These are phyloP conservation scores for Malassezia furfur DNA, from an alignment of 1,284 basidiomycete genomes.

Conservation along the genomic window DNA sequence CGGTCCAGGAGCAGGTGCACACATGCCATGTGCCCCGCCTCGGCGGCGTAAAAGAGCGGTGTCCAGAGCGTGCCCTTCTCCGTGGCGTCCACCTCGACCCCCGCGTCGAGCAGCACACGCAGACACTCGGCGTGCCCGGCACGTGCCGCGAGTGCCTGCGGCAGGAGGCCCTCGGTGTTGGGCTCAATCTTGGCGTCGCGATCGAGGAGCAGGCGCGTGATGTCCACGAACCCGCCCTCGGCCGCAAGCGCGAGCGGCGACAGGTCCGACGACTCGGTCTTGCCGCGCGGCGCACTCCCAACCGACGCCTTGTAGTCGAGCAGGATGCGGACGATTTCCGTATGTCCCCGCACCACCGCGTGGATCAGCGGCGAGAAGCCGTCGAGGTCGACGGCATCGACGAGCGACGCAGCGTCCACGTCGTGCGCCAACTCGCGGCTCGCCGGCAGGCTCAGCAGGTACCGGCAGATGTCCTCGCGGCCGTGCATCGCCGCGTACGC, in stretches of 20 bases:
- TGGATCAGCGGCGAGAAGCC: conserved; percentile 89
- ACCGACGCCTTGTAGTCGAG: conserved; percentile 22
- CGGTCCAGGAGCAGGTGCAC: conserved; percentile 68
- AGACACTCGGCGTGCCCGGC: conserved; percentile 82
- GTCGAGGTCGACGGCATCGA: conserved; percentile 54
- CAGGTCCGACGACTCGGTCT: conserved; percentile 55
- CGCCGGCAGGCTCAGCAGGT: conserved; percentile 65
- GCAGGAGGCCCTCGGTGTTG: conserved; percentile 89
- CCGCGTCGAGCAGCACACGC: conserved; percentile 59
- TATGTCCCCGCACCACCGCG: conserved; percentile 75
- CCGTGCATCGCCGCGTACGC: conserved; percentile 96
- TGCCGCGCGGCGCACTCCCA: conserved; percentile 21
- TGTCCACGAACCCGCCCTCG: conserved; percentile 75
- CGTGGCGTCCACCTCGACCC: conserved; percentile 55
- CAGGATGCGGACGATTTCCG: conserved; percentile 57
- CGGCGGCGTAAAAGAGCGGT: conserved; percentile 87
- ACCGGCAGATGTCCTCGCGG: conserved; percentile 65
- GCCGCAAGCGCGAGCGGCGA: conserved; percentile 84
- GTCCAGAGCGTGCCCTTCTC: conserved; percentile 98
- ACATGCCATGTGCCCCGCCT: conserved; percentile 71
- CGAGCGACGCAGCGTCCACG: not conserved
- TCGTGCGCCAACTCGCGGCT: not conserved
- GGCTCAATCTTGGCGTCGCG: conserved; percentile 69
- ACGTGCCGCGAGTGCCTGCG: conserved; percentile 93
- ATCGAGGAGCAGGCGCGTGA: conserved; percentile 67